Conservation (phyloP, 1,284 basidiomycete genomes). For the Moesziomyces parantarcticus region DNA sequence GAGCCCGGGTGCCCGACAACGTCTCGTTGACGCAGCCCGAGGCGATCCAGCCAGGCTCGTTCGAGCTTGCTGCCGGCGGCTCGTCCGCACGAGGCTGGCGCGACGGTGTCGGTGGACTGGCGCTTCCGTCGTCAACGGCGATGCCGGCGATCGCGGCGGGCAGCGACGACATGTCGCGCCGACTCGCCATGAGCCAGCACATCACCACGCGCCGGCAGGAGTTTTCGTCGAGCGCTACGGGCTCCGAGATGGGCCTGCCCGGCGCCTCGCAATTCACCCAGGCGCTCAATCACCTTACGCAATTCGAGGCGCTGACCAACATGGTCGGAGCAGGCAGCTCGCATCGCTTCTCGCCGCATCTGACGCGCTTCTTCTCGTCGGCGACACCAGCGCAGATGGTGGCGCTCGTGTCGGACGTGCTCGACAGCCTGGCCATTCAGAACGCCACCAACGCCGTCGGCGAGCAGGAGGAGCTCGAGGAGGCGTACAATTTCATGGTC, state of each 20-base stretch:
- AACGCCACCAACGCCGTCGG: conserved; percentile 53
- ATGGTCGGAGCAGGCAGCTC: conserved; percentile 28
- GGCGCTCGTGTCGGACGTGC: conserved; percentile 27
- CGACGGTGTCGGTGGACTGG: conserved; percentile 25
- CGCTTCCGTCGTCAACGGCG: conserved; percentile 53
- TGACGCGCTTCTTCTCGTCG: conserved; percentile 64
- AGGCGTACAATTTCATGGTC: conserved; percentile 50
- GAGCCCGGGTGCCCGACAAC: conserved; percentile 62
- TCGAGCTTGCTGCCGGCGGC: conserved; percentile 30
- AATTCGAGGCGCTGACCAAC: conserved; percentile 49
- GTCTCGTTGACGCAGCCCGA: conserved; percentile 66
- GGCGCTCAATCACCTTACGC: conserved; percentile 59
- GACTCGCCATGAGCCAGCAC: conserved; percentile 56
- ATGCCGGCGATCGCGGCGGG: conserved; percentile 40
- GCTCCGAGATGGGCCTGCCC: conserved; percentile 23
- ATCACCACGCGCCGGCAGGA: conserved; percentile 42
- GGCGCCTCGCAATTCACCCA: conserved; percentile 61
- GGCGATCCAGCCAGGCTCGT: conserved; percentile 49
- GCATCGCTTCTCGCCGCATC: conserved; percentile 61
- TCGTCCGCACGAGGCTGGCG: conserved; percentile 25
- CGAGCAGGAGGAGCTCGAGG: conserved; percentile 54
- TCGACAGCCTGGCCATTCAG: conserved; percentile 51
- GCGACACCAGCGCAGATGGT: conserved; percentile 44
- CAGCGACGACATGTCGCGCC: conserved; percentile 44
- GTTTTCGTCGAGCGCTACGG: conserved; percentile 27